A percentile compares a stretch with the other conserved stretches of the same genome.
These are phyloP conservation scores for Plasmodium falciparum DNA, from an alignment of 169 alveolate species.

Conservation along the genomic window DNA sequence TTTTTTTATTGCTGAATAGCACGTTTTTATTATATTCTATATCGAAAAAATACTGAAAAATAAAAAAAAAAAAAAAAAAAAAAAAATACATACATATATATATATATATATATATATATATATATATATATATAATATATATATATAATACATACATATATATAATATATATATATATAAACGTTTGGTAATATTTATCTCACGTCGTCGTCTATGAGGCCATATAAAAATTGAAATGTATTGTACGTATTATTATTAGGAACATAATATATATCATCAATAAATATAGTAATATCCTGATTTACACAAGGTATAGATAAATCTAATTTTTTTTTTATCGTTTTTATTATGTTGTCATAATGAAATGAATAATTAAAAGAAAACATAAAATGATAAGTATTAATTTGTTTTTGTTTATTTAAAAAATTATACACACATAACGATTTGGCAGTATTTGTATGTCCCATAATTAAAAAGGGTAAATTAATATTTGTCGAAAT, in stretches of 20 bases:
- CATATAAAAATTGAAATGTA: constrained; percentile 26
- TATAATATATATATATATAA: too few relatives aligned
- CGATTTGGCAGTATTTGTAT: constrained; percentile 39
- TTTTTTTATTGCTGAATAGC: background rate
- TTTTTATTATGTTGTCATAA: constrained; percentile 16
- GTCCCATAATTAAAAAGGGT: constrained; percentile 34
- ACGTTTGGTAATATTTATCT: background rate
- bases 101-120: too few relatives aligned
- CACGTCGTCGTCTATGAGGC: background rate
- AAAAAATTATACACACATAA: constrained; percentile 19
- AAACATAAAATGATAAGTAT: constrained; percentile 20
- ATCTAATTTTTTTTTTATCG: constrained; percentile 7
- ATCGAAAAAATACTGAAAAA: constrained; percentile 33
- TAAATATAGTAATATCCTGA: constrained; percentile 24
- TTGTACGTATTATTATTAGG: background rate
- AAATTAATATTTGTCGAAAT: constrained; percentile 12
- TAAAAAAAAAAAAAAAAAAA: background rate
- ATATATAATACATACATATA: too few relatives aligned
- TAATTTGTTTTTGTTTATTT: constrained; percentile 5
- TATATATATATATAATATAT: too few relatives aligned
- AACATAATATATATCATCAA: constrained; percentile 30
- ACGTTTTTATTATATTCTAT: constrained; percentile 4
- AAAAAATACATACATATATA: background rate
- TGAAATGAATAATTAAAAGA: constrained; percentile 20
- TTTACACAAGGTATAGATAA: background rate